Evolutionary conservation across 2,329 filamentous ascomycete species (phyloP).

Genomic region (Pyricularia sp.): DNA sequence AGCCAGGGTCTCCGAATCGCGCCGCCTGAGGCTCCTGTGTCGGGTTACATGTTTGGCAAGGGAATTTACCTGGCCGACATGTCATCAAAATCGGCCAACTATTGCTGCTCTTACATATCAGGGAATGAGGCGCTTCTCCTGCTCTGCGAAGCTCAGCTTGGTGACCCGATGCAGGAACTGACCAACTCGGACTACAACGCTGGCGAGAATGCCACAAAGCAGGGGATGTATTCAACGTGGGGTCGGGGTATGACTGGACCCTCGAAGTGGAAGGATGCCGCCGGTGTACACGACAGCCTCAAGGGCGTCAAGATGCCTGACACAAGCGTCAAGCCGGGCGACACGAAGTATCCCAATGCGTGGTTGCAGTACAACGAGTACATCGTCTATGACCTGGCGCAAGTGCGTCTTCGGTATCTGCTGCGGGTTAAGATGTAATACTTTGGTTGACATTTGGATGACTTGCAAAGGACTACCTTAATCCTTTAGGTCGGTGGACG

Average conservation of each 20-base stretch:
- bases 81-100: conserved; percentile 72
- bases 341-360: conserved; percentile 34
- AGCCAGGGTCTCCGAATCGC: conserved; percentile 85
- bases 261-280: conserved; percentile 65
- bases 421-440: conserved; percentile 49
- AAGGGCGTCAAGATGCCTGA: conserved; percentile 54
- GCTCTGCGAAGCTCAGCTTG: conserved; percentile 77
- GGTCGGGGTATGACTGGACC: conserved; percentile 60
- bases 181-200: conserved; percentile 50
- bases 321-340: conserved; percentile 30
- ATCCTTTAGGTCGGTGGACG: not conserved
- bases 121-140: conserved; percentile 65
- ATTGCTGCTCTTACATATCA: conserved; percentile 56
- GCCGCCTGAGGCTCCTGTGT: conserved; percentile 70
- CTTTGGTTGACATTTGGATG: not conserved
- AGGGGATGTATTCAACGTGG: conserved; percentile 57
- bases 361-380: conserved; percentile 63
- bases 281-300: conserved; percentile 49
- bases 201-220: conserved; percentile 48
- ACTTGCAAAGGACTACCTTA: not conserved
- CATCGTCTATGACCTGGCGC: conserved; percentile 60
- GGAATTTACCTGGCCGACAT: conserved; percentile 85
- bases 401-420: conserved; percentile 62
- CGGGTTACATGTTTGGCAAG: conserved; percentile 84
- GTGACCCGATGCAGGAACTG: conserved; percentile 62